Base-by-base conservation (phyloP, 2,329 filamentous ascomycete genomes). In the Niveomyces coronatus region DNA sequence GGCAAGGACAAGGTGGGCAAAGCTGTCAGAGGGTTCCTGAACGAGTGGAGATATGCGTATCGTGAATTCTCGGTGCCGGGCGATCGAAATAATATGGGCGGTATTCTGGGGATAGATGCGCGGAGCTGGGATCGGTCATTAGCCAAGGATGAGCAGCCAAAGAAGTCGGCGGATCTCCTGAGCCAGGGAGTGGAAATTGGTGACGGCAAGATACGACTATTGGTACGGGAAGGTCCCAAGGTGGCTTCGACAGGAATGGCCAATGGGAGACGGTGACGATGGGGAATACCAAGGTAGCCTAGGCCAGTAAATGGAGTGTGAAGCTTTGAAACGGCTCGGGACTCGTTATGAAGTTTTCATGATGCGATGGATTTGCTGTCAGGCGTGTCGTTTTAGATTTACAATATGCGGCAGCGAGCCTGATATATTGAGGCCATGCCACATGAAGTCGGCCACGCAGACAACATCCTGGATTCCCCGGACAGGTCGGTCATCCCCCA, bases 1-100 rank as follows among this genome's bases (percentile, higher is more conserved):
- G 89, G 91, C 52, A 96, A 96, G 60, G 91, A 98, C 62, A 98
- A 98, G 63, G 85, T 98, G 24, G 89, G 89, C 54, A 94, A 94
- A 63, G 87, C 88, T 2, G 80, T 96, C 45, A 81, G 91, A 39
- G 78, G 75, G 48, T 96, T 93, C 64, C 67, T 98, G 39, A 93
- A 89, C 54, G 89, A 96, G 57, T 94, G 88, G 87, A 78, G 85
- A 45, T 98, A 95, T 56, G 83, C 85, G 0, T 98, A 89, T 62
- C 82, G 89, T 39, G 91, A 98, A 61, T 98, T 98, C 61, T 91
- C 84, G 26, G 88, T 95, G 9, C 87, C 88, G 3, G 89, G 89
- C n/a, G 91, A 96, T 59, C 76, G 86, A 39, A 81, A 79, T 56
- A 80, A 71, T 54, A 79, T 81, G 63, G 88, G 87, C 42, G 89